Percentiles rank a stretch among this genome's conserved stretches.
Conservation (phyloP, 2,329 filamentous ascomycete genomes). For the Pyrenophora teres region DNA sequence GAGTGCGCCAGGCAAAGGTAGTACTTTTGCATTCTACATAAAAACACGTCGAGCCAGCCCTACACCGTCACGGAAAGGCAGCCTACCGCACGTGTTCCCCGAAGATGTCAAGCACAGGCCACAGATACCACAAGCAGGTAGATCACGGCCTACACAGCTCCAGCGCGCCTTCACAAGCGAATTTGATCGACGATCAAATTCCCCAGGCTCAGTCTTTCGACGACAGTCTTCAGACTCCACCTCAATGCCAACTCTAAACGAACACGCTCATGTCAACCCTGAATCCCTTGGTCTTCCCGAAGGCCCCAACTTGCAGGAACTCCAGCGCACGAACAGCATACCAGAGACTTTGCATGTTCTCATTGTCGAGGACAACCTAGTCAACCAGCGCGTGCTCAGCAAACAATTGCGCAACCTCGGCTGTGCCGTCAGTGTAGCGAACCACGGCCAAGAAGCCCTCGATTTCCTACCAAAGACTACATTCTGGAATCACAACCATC, state of each 20-base stretch:
- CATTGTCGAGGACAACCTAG: slow-evolving; percentile 48
- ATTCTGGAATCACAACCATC: slow-evolving; percentile 25
- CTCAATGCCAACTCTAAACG: not conserved
- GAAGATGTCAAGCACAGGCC: slow-evolving; percentile 30
- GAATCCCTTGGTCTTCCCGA: slow-evolving; percentile 10
- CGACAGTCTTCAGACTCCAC: slow-evolving; percentile 1
- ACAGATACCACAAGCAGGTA: slow-evolving; percentile 4
- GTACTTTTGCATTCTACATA: slow-evolving; percentile 43
- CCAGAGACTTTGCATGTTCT: slow-evolving; percentile 31
- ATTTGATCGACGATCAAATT: not conserved
- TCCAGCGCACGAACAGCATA: slow-evolving; percentile 14
- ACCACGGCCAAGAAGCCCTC: slow-evolving; percentile 47
- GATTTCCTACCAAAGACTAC: slow-evolving; percentile 38
- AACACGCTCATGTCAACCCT: not conserved
- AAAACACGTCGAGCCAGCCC: slow-evolving; percentile 25
- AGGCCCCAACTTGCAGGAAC: slow-evolving; percentile 9
- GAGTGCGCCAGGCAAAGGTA: slow-evolving; percentile 29
- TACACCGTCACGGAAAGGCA: slow-evolving; percentile 18
- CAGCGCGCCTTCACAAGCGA: slow-evolving; percentile 4
- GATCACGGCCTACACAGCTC: slow-evolving; percentile 6
- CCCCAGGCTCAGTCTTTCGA: not conserved
- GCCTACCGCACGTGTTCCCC: slow-evolving; percentile 22
- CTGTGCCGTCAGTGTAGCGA: slow-evolving; percentile 46
- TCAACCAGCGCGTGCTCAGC: slow-evolving; percentile 50
- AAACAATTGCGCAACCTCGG: slow-evolving; percentile 47